Evolutionary conservation across 768 basidiomycete genomes (phyloP).

Genomic region (Tulasnella sp.): DNA sequence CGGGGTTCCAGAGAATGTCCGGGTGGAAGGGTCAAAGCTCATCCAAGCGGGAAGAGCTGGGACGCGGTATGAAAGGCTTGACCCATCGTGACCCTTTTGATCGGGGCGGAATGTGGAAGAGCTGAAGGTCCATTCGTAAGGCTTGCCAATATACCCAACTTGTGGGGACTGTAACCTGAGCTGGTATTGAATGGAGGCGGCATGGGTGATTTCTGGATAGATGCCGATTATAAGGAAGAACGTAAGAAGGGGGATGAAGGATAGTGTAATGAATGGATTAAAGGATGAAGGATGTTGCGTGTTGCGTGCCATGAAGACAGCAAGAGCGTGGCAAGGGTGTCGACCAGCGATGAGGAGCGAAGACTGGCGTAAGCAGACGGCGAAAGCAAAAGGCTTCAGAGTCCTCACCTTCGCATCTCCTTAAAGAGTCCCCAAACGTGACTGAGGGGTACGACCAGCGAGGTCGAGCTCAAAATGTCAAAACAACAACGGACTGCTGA

Average conservation of each 20-base stretch:
- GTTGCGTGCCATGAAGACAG: background rate
- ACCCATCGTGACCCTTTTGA: constrained; percentile 29
- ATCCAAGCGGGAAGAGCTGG: constrained; percentile 68
- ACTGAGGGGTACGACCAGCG: background rate
- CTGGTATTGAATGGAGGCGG: constrained; percentile 48
- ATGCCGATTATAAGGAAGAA: background rate
- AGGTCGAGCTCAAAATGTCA: background rate
- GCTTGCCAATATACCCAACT: constrained; percentile 58
- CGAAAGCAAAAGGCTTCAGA: background rate
- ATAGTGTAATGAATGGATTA: background rate
- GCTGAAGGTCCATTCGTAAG: constrained; percentile 65
- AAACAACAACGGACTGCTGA: background rate
- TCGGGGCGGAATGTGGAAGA: constrained; percentile 48
- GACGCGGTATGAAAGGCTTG: constrained; percentile 47
- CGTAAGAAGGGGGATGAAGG: background rate
- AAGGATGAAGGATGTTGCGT: background rate
- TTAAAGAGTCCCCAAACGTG: background rate
- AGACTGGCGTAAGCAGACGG: background rate
- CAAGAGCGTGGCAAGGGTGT: background rate
- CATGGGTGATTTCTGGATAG: constrained; percentile 6
- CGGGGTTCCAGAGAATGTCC: constrained; percentile 66
- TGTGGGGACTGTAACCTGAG: constrained; percentile 66
- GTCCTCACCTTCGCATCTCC: background rate
- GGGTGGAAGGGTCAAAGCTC: constrained; percentile 51
- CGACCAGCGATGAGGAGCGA: constrained; percentile 12